Evolutionary conservation across 495 filamentous ascomycete genomes (phyloP), one percentile per base, ranked within the genome.

Genomic region (Penicillium cinerascens): DNA sequence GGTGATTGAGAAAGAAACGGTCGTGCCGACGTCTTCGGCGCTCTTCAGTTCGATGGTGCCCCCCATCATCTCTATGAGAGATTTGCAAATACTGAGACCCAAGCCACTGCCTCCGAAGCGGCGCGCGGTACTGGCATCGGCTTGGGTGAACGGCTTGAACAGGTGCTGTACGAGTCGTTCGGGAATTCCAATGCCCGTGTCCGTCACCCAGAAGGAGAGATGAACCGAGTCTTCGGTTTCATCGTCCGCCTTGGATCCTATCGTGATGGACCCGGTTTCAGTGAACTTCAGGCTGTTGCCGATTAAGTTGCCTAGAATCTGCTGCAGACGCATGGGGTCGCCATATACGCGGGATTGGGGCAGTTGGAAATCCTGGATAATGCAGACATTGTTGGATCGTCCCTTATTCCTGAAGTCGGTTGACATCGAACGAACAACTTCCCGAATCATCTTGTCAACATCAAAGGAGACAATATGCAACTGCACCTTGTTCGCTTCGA

Each of bases 281-380:
- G 89, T 95, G 65, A 95, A 95, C 60, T 95, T 95, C 60, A 96
- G 84, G 65, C 85, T 88, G 71, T 95, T 95, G 49, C 87, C 85
- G 39, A 93, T 83, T 22, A 93, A 77, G 55, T 95, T 95, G 68
- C 91, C 90, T 35, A 95, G 79, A 5, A 92, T 89, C 63, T 95
- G 89, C 62, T 92, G 89, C 5, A 95, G 74, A 21, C 89, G 84
- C 35, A 92, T 87, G 15, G 89, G 89, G 56, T 95, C 89, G 3
- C 89, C 89, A 51, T 87, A 80, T 21, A 95, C 89, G 18, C 90
- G 74, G 55, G 88, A 77, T 11, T 85, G 71, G 1, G 82, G 82
- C 46, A 90, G 79, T 2, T 83, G 65, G 25, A 51, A 51, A 23
- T 82, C 76, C 17, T 84, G 60, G 7, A 29, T 29, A 1, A 29